A percentile compares a stretch with the other conserved stretches of the same genome.
These are phyloP conservation scores for Hortiboletus flavorubellus DNA, from an alignment of 768 basidiomycete species.

Conservation along the genomic window DNA sequence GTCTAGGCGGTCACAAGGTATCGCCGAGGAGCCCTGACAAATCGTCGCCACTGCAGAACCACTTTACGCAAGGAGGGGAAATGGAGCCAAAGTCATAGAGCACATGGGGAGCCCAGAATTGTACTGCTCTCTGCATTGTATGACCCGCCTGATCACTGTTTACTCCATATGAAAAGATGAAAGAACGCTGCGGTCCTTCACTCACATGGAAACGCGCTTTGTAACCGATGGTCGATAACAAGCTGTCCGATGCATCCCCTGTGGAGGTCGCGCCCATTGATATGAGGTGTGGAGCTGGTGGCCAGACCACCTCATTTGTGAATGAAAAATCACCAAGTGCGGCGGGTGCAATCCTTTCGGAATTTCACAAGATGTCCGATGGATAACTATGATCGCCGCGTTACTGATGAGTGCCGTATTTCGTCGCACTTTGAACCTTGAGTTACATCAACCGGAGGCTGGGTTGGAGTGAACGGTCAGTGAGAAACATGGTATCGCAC, in stretches of 20 bases:
- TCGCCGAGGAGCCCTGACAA: slow-evolving; percentile 16
- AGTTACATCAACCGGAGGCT: slow-evolving; percentile 12
- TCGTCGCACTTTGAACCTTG: slow-evolving; percentile 11
- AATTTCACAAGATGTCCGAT: slow-evolving; percentile 17
- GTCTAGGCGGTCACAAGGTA: background rate
- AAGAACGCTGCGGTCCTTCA: background rate
- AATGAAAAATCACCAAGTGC: slow-evolving; percentile 27
- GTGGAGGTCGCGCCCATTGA: slow-evolving; percentile 9
- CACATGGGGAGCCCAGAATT: background rate
- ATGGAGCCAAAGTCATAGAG: background rate
- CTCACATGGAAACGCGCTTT: slow-evolving; percentile 11
- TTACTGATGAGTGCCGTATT: slow-evolving; percentile 7
- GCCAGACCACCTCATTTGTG: slow-evolving; percentile 13
- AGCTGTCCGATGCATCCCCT: slow-evolving; percentile 3
- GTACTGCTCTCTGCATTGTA: background rate
- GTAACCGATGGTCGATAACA: slow-evolving; percentile 3
- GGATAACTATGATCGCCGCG: slow-evolving; percentile 25
- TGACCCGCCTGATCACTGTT: slow-evolving; percentile 4
- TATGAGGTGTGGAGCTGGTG: slow-evolving; percentile 13
- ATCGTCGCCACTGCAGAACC: background rate
- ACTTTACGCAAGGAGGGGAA: slow-evolving; percentile 10
- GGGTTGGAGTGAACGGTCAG: background rate
- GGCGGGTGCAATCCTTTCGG: slow-evolving; percentile 9
- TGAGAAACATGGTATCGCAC: background rate
- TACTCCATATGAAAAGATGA: slow-evolving; percentile 7